Base-by-base conservation (phyloP, 1,139 yeast genomes). In the Wickerhamomyces sp. region DNA sequence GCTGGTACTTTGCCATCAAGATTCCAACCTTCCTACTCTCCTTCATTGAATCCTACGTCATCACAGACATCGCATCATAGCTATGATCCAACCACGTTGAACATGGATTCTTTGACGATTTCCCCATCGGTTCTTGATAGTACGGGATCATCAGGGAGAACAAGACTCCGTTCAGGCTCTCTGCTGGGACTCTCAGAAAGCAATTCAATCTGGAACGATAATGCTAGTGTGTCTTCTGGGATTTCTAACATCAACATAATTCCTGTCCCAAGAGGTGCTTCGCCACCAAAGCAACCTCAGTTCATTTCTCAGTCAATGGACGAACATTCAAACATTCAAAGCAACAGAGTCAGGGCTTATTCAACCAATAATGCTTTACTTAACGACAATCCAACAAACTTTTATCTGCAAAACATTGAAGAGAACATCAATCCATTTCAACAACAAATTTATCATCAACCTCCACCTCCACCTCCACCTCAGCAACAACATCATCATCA, bases 1-100 rank as follows among this genome's bases (percentile, higher is more conserved):
- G 74, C 82, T 4, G 81, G 80, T 3, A 75, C 82, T 12, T 51
- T 72, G 22, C 77, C 78, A 4, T 66, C 76, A n/a, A 58, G 69
- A 29, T 59, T 69, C 36, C 42, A 44, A 25, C 35, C 30, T 11
- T 28, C 41, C 4, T 41, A 33, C 21, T 43, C 51, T 1, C 51
- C 53, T 6, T 40, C 47, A 3, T 54, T 74, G 62, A 44, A 51
- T 54, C 24, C 45, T 44, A 19, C 47, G 5, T 28, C 44, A 4
- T 24, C 30, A 53, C 23, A 44, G 43, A 18, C 46, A 5, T 28
- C 44, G 4, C 26, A 30, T 7, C 32, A 36, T 16, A 31, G 32
- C 18, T 18, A 46, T 21, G 53, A 50, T 30, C 46, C 57, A 13
- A 40, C 31, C 13, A 25, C 52, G 4, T 33, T 49, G 26, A 47